Evolutionary conservation across 306 rosid genomes (phyloP).

Genomic region (Lathyrus sativus): DNA sequence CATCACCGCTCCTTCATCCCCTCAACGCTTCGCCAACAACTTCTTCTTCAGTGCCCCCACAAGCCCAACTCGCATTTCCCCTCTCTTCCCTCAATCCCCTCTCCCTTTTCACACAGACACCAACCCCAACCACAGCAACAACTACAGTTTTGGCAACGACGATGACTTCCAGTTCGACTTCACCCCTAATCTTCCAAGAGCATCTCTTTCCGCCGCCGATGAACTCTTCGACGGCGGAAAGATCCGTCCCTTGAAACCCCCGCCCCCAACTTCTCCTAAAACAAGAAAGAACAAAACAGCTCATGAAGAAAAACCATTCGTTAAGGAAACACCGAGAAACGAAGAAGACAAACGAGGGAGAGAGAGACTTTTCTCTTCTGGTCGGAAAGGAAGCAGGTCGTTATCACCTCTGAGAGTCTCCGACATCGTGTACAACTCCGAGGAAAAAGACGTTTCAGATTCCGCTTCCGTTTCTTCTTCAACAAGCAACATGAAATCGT

Average conservation of each 20-base stretch:
- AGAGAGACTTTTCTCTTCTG: constrained; percentile 34
- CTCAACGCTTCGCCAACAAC: constrained; percentile 63
- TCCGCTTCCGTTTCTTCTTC: constrained; percentile 44
- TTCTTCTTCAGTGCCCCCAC: constrained; percentile 85
- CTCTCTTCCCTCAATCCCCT: constrained; percentile 49
- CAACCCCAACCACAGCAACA: constrained; percentile 35
- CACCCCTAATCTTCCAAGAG: constrained; percentile 48
- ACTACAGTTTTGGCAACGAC: background rate
- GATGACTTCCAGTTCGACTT: constrained; percentile 63
- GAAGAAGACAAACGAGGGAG: constrained; percentile 53
- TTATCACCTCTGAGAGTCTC: constrained; percentile 75
- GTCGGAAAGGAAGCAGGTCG: constrained; percentile 69
- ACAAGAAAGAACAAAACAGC: constrained; percentile 23
- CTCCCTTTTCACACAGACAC: constrained; percentile 68
- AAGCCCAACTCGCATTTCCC: constrained; percentile 61
- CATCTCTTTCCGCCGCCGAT: constrained; percentile 69
- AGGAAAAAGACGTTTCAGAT: constrained; percentile 28
- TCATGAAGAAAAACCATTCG: background rate
- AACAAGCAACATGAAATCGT: constrained; percentile 45
- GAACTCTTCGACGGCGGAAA: constrained; percentile 85
- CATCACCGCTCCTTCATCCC: constrained; percentile 91
- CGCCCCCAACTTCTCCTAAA: constrained; percentile 39
- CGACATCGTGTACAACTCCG: constrained; percentile 49
- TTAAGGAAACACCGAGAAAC: constrained; percentile 23
- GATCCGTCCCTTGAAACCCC: constrained; percentile 70